These are phyloP conservation scores for Taphrina communis DNA, from an alignment of 1,139 yeast species.

Conservation along the genomic window DNA sequence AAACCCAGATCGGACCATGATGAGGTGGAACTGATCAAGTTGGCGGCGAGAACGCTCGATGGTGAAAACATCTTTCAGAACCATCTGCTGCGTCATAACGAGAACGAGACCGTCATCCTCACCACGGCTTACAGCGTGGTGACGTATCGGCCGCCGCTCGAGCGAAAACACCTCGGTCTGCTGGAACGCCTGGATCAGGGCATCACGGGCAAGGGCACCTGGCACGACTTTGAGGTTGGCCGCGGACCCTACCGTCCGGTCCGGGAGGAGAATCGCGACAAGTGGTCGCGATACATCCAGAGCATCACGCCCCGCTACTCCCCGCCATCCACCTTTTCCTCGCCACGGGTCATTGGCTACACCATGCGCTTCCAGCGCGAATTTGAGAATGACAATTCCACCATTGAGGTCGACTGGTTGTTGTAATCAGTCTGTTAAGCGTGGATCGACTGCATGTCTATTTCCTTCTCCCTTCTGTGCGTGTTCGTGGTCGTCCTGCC, in stretches of 20 bases:
- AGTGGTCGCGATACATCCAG: constrained; percentile 7
- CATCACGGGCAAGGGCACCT: constrained; percentile 20
- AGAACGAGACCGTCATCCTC: constrained; percentile 6
- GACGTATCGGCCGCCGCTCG: constrained; percentile 12
- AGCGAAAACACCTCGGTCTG: constrained; percentile 13
- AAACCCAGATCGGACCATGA: constrained; percentile 18
- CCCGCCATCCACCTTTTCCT: constrained; percentile 4
- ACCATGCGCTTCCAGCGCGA: constrained; percentile 11
- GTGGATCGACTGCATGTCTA: too few species aligned
- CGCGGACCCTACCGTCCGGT: constrained; percentile 17
- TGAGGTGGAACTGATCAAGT: constrained; percentile 11
- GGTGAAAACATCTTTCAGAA: constrained; percentile 17
- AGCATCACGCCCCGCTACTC: constrained; percentile 9
- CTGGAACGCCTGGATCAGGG: constrained; percentile 16
- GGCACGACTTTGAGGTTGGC: constrained; percentile 23
- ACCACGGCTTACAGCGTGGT: constrained; percentile 18
- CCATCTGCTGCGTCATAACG: constrained; percentile 7
- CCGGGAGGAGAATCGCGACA: constrained; percentile 16
- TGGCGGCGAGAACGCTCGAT: constrained; percentile 14
- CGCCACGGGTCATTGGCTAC: neutral
- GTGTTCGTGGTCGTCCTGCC: too few species aligned
- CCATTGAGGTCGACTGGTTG: constrained; percentile 13
- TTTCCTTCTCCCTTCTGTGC: too few species aligned
- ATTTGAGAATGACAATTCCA: neutral
- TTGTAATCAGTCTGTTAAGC: neutral